Evolutionary conservation across 768 basidiomycete genomes (phyloP).

Genomic region (Suillus placidus): DNA sequence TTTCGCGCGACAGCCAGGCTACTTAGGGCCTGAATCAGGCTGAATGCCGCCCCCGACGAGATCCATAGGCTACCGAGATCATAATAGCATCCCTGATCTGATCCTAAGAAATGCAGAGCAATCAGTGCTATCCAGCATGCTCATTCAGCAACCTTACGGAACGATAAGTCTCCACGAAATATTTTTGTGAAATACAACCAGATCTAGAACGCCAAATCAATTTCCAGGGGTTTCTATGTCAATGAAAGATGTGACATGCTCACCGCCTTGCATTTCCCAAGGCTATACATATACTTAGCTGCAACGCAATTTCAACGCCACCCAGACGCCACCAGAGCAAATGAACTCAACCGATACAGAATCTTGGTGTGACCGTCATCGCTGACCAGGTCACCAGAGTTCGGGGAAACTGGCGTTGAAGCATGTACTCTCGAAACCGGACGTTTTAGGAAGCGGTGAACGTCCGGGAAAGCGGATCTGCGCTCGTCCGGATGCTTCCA

Average conservation of each 20-base stretch:
- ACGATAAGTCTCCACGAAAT: no score
- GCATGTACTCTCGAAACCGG: neutral
- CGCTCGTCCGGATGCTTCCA: neutral
- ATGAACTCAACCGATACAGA: neutral
- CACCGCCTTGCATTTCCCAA: neutral
- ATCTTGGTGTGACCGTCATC: neutral
- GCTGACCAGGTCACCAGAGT: neutral
- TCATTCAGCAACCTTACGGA: neutral
- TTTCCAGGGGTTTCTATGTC: neutral
- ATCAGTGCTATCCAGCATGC: neutral
- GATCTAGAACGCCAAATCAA: neutral
- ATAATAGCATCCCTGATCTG: neutral
- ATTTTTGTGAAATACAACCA: neutral
- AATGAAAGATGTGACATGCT: neutral
- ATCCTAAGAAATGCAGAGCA: neutral
- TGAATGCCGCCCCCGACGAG: neutral
- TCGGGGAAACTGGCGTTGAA: neutral
- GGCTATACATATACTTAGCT: neutral
- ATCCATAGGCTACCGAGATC: neutral
- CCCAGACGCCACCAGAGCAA: neutral
- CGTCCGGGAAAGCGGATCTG: neutral
- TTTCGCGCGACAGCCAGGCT: no score
- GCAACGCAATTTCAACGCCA: neutral
- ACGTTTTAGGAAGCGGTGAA: neutral
- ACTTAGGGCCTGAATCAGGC: no score